phyloP scores from a whole-genome alignment of 2,329 filamentous ascomycete species.

The Chaetomiaceae sp. region DNA sequence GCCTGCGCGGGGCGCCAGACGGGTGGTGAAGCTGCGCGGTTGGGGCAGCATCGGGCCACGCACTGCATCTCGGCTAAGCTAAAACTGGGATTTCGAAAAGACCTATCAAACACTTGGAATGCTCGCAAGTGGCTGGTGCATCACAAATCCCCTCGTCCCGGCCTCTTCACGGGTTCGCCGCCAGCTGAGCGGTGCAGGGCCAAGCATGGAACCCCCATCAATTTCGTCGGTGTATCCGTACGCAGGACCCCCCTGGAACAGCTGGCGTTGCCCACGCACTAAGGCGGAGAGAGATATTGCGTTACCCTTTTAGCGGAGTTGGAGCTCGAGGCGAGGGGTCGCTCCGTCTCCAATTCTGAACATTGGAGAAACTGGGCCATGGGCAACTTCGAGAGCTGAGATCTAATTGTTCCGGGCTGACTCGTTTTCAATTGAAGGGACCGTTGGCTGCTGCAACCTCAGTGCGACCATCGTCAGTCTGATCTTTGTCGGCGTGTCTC shows the following conservation, averaged over 20 bases:
- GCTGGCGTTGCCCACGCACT: conserved; percentile 6
- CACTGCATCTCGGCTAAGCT: conserved; percentile 10
- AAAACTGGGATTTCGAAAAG: neutral
- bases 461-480: too few relatives aligned
- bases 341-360: neutral
- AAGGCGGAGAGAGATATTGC: conserved; percentile 1
- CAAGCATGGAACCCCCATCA: conserved; percentile 4
- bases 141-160: neutral
- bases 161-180: neutral
- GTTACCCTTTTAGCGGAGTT: neutral
- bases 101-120: neutral
- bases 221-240: neutral
- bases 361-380: too few relatives aligned
- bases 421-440: too few relatives aligned
- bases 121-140: conserved; percentile 5
- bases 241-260: conserved; percentile 12
- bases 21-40: conserved; percentile 6
- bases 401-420: too few relatives aligned
- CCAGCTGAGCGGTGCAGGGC: conserved; percentile 18
- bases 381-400: too few relatives aligned
- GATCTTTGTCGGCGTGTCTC: neutral
- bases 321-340: neutral
- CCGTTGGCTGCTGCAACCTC: too few relatives aligned
- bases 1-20: conserved; percentile 7
- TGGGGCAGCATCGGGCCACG: neutral